These are phyloP conservation scores for Zygosaccharomyces siamensis DNA, from an alignment of 805 yeast genomes.

Conservation along the genomic window DNA sequence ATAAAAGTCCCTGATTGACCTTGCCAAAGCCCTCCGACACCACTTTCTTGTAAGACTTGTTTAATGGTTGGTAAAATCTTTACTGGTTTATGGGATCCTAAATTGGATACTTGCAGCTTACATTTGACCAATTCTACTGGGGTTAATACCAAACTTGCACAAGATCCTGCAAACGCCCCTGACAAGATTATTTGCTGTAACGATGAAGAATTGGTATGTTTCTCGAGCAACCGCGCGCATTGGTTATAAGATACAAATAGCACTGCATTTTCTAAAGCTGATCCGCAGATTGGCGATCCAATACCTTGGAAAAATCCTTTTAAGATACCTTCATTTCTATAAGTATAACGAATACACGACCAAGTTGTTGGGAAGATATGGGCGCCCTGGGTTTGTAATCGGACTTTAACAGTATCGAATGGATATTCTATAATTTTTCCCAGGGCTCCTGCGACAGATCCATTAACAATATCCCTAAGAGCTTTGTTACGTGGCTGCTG, in stretches of 20 bases:
- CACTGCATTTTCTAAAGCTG: constrained; percentile 83
- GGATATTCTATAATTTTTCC: constrained; percentile 89
- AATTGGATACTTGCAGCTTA: constrained; percentile 63
- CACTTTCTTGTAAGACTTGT: constrained; percentile 45
- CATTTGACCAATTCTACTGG: constrained; percentile 93
- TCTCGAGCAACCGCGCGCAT: constrained; percentile 39
- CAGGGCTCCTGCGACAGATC: constrained; percentile 62
- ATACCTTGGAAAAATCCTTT: constrained; percentile 75
- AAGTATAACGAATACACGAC: constrained; percentile 61
- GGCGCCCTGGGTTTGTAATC: constrained; percentile 73
- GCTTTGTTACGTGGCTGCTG: constrained; percentile 18
- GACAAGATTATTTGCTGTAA: constrained; percentile 48
- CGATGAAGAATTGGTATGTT: constrained; percentile 30
- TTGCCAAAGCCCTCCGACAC: constrained; percentile 74
- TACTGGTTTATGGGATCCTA: constrained; percentile 33
- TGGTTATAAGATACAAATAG: constrained; percentile 63
- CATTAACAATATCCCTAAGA: constrained; percentile 35
- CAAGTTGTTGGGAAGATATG: constrained; percentile 52
- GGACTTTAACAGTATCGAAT: constrained; percentile 86
- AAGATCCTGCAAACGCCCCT: constrained; percentile 80
- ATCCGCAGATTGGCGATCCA: constrained; percentile 79
- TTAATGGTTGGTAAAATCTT: constrained; percentile 38
- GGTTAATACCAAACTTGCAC: constrained; percentile 77
- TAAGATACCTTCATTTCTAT: constrained; percentile 60
- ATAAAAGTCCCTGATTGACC: constrained; percentile 79